Base-by-base conservation (phyloP, 768 basidiomycete species). In the Xerocomellus amylosporus region DNA sequence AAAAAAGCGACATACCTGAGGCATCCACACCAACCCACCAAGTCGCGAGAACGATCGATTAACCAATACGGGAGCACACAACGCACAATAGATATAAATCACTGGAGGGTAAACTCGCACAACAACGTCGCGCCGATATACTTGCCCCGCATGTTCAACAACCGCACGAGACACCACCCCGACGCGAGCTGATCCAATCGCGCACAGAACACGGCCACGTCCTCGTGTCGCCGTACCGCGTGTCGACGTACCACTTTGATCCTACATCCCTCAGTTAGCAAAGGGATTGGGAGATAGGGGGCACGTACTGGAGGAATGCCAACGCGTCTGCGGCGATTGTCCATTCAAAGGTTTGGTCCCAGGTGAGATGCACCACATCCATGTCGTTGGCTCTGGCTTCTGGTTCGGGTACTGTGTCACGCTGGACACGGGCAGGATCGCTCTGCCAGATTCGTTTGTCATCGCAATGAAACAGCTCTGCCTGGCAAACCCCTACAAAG, bases 131-230 rank as follows among this genome's bases (percentile, higher is more conserved):
- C 68, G 17, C 61, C 64, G 9, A 55, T 63, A 49, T 68, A 50
- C 49, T 81, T 83, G 12, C 84, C 83, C 28, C 73, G 71, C 71
- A 66, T 71, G 59, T 81, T 73, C 49, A 86, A 61, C 69, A 85
- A 71, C 37, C 78, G 73, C 30, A 82, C 65, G 30, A 83, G 58
- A 19, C 76, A 72, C 79, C 77, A 82, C 26, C 77, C 81, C 55
- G 71, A 66, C 40, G 77, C 67, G 24, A 85, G 59, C 52, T 78
- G 68, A 28, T 71, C 72, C 31, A 85, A 57, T 12, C 77, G 74
- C n/a, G 77, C 79, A 63, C 82, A 81, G 62, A 84, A 84, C 7
- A 77, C 70, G 3, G 73, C 78, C n/a, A 84, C 58, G 42, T 68
- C 65, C 51, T 78, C 75, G 61, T 83, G 77, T 46, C 63, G 70